Evolutionary conservation across 345 rosid species (phyloP).

Genomic region (Eutrema japonicum): DNA sequence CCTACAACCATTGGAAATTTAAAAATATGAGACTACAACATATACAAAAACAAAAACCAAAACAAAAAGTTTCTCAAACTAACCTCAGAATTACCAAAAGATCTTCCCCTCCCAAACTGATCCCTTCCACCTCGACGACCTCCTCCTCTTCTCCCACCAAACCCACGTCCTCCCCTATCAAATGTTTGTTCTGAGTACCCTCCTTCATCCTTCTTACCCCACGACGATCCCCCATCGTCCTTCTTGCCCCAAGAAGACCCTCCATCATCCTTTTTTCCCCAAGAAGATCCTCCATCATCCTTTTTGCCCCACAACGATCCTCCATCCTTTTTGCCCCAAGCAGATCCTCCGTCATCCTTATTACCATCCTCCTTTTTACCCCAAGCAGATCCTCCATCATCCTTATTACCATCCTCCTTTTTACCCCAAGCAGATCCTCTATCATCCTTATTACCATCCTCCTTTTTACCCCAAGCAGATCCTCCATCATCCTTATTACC

Average conservation of each 20-base stretch:
- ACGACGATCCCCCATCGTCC: conserved; percentile 32
- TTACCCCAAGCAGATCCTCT: conserved; percentile 3
- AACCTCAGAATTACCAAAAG: conserved; percentile 41
- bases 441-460: too few relatives aligned
- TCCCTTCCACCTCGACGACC: conserved; percentile 47
- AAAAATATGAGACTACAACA: conserved; percentile 16
- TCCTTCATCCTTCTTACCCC: conserved; percentile 42
- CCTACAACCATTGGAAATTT: conserved; percentile 32
- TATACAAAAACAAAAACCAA: background rate
- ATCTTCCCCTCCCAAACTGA: conserved; percentile 47
- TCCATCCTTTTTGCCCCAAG: conserved; percentile 32
- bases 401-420: conserved; percentile 1
- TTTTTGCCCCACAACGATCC: conserved; percentile 25
- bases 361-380: conserved; percentile 28
- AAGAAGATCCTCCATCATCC: conserved; percentile 29
- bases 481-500: conserved; percentile 36
- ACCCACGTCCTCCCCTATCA: conserved; percentile 47
- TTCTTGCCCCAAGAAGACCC: background rate
- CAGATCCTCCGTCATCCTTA: background rate
- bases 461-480: conserved; percentile 29
- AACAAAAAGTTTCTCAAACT: conserved; percentile 1
- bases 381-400: conserved; percentile 38
- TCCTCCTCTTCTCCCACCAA: conserved; percentile 43
- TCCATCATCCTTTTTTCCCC: conserved; percentile 46
- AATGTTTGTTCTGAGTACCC: conserved; percentile 34